A percentile compares a stretch with the other conserved stretches of the same genome.
Conservation (phyloP, 352 stramenopile genomes). For the Hyaloperonospora arabidopsidis region DNA sequence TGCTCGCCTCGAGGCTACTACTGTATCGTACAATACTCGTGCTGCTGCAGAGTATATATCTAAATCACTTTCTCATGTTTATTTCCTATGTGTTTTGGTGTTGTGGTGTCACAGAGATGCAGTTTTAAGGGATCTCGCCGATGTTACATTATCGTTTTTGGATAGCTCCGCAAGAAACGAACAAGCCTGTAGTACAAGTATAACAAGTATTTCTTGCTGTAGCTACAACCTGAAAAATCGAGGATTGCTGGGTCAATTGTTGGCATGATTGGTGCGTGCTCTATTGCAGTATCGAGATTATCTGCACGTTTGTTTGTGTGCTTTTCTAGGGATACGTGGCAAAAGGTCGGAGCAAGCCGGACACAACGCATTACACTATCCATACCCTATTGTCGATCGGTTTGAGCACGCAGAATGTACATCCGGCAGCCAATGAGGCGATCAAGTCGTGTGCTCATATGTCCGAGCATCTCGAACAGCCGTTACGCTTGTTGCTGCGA, state of each 20-base stretch:
- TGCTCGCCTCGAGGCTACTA: slow-evolving; percentile 11
- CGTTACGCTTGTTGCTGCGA: slow-evolving; percentile 57
- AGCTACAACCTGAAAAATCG: slow-evolving; percentile 14
- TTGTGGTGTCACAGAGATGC: slow-evolving; percentile 28
- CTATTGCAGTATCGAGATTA: slow-evolving; percentile 5
- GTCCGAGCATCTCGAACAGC: slow-evolving; percentile 61
- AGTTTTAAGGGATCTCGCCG: slow-evolving; percentile 25
- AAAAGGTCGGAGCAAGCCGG: slow-evolving; percentile 9
- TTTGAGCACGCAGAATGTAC: slow-evolving; percentile 32
- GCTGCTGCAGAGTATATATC: slow-evolving; percentile 26
- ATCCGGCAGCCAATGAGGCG: slow-evolving; percentile 43
- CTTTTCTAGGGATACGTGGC: slow-evolving; percentile 1
- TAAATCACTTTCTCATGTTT: slow-evolving; percentile 17
- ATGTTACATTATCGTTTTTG: slow-evolving; percentile 33
- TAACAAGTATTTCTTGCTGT: slow-evolving; percentile 13
- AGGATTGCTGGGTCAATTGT: neutral
- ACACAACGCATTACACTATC: neutral
- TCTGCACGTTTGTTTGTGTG: slow-evolving; percentile 6
- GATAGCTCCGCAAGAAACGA: slow-evolving; percentile 9
- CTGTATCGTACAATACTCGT: slow-evolving; percentile 29
- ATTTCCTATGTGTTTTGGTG: slow-evolving; percentile 2
- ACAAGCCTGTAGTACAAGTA: slow-evolving; percentile 16
- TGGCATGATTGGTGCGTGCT: slow-evolving; percentile 3
- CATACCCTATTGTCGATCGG: slow-evolving; percentile 27
- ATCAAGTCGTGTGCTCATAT: slow-evolving; percentile 54